phyloP scores from a whole-genome alignment of 208 protist species.

The Vickermania spadyakhi region DNA sequence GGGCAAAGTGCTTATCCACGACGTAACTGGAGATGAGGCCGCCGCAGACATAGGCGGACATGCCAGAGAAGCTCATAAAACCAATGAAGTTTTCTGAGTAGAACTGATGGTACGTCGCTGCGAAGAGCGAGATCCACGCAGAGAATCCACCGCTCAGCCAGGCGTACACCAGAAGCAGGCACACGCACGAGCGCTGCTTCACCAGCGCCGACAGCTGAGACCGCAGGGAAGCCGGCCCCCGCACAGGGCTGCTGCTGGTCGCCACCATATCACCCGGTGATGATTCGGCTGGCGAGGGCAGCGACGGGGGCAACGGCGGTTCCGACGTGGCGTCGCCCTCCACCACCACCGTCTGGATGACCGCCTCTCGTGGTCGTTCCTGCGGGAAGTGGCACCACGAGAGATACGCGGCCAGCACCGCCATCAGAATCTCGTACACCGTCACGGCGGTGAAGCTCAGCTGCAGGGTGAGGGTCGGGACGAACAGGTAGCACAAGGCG shows the following conservation, averaged over 20 bases:
- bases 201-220: slow-evolving; percentile 47
- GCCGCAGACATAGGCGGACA: slow-evolving; percentile 63
- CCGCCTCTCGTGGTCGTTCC: slow-evolving; percentile 6
- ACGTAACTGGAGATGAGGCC: slow-evolving; percentile 70
- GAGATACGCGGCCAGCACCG: slow-evolving; percentile 21
- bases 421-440: slow-evolving; percentile 65
- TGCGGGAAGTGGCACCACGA: slow-evolving; percentile 56
- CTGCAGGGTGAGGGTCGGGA: slow-evolving; percentile 47
- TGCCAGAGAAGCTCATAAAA: slow-evolving; percentile 76
- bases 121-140: slow-evolving; percentile 81
- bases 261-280: slow-evolving; percentile 3
- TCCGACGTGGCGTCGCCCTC: not conserved
- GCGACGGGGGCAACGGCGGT: not conserved
- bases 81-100: slow-evolving; percentile 69
- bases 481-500: slow-evolving; percentile 67
- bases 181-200: slow-evolving; percentile 54
- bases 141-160: slow-evolving; percentile 79
- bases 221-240: slow-evolving; percentile 31
- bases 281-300: not conserved
- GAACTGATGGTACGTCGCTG: slow-evolving; percentile 53
- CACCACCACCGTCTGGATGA: not conserved
- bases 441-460: slow-evolving; percentile 47
- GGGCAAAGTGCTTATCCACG: slow-evolving; percentile 71
- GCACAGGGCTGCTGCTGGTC: slow-evolving; percentile 9
- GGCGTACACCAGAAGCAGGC: slow-evolving; percentile 70